Evolutionary conservation across 352 stramenopile species (phyloP).

Genomic region (Globisporangium cystogenes): DNA sequence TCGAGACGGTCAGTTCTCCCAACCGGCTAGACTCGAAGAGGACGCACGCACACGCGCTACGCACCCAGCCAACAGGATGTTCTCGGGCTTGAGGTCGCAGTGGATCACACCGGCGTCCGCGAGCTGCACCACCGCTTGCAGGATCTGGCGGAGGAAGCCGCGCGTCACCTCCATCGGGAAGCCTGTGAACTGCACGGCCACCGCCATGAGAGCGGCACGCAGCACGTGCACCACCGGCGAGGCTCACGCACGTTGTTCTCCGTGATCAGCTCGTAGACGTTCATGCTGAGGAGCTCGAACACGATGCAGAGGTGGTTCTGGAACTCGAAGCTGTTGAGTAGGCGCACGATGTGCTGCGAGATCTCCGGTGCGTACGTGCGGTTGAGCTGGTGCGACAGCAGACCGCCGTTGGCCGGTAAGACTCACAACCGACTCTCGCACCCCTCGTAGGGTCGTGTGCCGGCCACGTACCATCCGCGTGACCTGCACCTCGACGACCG

Average conservation of each 20-base stretch:
- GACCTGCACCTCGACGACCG: conserved; percentile 92
- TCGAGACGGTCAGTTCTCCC: too few species aligned
- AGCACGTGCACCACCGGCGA: not conserved
- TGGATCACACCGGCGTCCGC: conserved; percentile 93
- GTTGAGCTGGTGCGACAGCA: conserved; percentile 19
- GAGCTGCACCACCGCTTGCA: conserved; percentile 78
- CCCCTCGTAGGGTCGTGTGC: too few species aligned
- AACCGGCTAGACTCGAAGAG: not conserved
- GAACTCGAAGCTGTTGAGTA: conserved; percentile 91
- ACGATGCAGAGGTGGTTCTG: conserved; percentile 92
- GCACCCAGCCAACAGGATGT: conserved; percentile 84
- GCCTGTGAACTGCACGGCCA: conserved; percentile 42
- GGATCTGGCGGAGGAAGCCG: conserved; percentile 92
- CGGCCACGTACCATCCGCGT: conserved; percentile 76
- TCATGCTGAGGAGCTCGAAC: conserved; percentile 92
- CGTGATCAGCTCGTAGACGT: conserved; percentile 93
- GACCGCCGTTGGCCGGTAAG: not conserved
- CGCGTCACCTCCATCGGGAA: conserved; percentile 88
- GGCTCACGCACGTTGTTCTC: conserved; percentile 68
- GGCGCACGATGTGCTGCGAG: conserved; percentile 70
- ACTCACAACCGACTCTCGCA: not conserved
- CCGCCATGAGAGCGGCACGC: not conserved
- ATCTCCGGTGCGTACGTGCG: conserved; percentile 13
- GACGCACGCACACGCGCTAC: not conserved
- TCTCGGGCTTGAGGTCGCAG: conserved; percentile 97